phyloP scores from a whole-genome alignment of 2,329 filamentous ascomycete species.

The Colletotrichum liriopes region DNA sequence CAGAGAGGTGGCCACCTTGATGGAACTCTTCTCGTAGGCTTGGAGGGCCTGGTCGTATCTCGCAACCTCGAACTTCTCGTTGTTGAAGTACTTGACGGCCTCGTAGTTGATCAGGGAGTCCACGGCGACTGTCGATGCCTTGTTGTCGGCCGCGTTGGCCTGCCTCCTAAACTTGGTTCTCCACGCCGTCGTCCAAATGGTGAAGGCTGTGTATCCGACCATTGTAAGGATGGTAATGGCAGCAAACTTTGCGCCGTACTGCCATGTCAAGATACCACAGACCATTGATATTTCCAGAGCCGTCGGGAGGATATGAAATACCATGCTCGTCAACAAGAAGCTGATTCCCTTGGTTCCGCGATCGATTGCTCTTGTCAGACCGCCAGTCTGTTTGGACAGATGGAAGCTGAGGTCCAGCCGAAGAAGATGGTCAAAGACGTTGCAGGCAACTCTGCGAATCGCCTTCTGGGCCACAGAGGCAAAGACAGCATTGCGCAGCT shows the following conservation, averaged over 20 bases:
- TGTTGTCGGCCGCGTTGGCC: conserved; percentile 96
- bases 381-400: conserved; percentile 93
- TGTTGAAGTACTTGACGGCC: conserved; percentile 99
- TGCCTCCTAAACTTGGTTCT: conserved; percentile 95
- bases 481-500: conserved; percentile 95
- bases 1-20: conserved; percentile 95
- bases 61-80: conserved; percentile 93
- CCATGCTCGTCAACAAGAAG: conserved; percentile 97
- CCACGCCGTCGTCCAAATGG: conserved; percentile 96
- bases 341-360: conserved; percentile 98
- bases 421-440: conserved; percentile 93
- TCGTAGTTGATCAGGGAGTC: conserved; percentile 99
- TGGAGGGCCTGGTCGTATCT: conserved; percentile 91
- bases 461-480: conserved; percentile 97
- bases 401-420: conserved; percentile 95
- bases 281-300: conserved; percentile 95
- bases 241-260: conserved; percentile 94
- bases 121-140: conserved; percentile 93
- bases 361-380: conserved; percentile 93
- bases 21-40: conserved; percentile 92
- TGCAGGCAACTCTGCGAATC: conserved; percentile 89
- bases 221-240: conserved; percentile 92
- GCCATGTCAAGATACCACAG: conserved; percentile 95
- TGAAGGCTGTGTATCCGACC: conserved; percentile 96
- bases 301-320: conserved; percentile 96